Evolutionary conservation across 257 asterid species (phyloP), one percentile per base, ranked within the genome.

Genomic region (Penstemon eatonii): DNA sequence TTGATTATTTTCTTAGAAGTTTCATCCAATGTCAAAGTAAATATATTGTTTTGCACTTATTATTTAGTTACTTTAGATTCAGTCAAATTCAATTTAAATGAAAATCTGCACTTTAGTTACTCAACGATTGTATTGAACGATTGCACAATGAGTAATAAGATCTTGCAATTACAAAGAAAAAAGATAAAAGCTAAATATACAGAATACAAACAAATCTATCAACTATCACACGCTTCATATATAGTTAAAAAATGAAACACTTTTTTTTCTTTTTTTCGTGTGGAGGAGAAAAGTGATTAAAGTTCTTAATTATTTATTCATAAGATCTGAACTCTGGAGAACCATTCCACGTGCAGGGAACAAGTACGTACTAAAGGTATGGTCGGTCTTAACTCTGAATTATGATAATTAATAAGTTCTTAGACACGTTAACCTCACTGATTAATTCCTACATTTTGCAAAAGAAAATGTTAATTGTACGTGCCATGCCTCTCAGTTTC

Each of bases 291-390:
- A 8, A 6, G n/a, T n/a, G 0, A 61, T 42, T 33, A 69, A 45
- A 19, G 25, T 40, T 54, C 13, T 41, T 2, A 65, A 4, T 62
- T 45, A 54, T 41, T 50, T 51, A 39, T 7, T 38, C 43, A 9
- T 33, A 47, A 12, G 58, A 50, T 38, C 59, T 7, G 59, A 77
- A 69, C 65, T 69, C 42, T 15, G 66, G 62, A 51, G 66, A 46
- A 60, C 46, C 65, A 36, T 57, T 68, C 66, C 88, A 80, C 82
- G 83, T 86, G 92, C 82, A 69, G 76, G 76, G 76, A 76, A 75
- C 79, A 80, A 53, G 79, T 44, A 73, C 73, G 74, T 76, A 78
- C 78, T 46, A 71, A 74, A 62, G 43, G 67, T 44, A 61, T 50
- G 55, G 4, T 39, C 61, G 3, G 73, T 61, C 36, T 56, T 37